Percentiles rank a stretch among this genome's conserved stretches.
Conservation (phyloP, 2,329 filamentous ascomycete genomes). For the Aspergillus sp. region DNA sequence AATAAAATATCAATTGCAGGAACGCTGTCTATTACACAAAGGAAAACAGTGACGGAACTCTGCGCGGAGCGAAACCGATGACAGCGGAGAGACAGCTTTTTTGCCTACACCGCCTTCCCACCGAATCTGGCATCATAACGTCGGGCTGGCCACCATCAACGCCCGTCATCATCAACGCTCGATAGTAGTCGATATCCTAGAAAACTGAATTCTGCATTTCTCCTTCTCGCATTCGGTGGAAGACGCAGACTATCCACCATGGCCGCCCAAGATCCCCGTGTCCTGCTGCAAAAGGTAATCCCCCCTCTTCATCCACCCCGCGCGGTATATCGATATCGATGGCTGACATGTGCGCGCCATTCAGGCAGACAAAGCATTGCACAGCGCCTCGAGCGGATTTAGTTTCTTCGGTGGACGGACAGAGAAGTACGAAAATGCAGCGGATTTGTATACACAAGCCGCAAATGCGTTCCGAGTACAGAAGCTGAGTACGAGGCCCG, state of each 20-base stretch:
- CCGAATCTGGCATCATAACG: constrained; percentile 1
- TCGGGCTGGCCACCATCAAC: constrained; percentile 11
- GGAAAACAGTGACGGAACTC: neutral
- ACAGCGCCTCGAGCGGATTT: constrained; percentile 72
- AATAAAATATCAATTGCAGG: neutral
- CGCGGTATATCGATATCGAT: constrained; percentile 17
- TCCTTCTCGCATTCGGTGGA: constrained; percentile 1
- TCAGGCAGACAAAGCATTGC: constrained; percentile 79
- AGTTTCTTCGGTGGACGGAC: constrained; percentile 79
- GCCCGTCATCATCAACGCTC: neutral
- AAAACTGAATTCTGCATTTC: neutral
- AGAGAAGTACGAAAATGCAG: constrained; percentile 85
- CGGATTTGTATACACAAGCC: constrained; percentile 79
- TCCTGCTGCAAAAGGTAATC: constrained; percentile 67
- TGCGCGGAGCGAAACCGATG: neutral
- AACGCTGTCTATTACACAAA: too few relatives aligned
- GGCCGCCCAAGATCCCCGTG: constrained; percentile 66
- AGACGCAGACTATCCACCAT: constrained; percentile 39
- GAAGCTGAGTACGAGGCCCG: constrained; percentile 59
- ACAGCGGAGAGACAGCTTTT: neutral
- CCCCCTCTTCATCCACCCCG: constrained; percentile 6
- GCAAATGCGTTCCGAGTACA: constrained; percentile 88
- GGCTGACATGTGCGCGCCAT: constrained; percentile 20
- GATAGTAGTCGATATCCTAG: too few relatives aligned
- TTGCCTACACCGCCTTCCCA: neutral